phyloP scores from a whole-genome alignment of 768 basidiomycete species.

The Crucibulum laeve region DNA sequence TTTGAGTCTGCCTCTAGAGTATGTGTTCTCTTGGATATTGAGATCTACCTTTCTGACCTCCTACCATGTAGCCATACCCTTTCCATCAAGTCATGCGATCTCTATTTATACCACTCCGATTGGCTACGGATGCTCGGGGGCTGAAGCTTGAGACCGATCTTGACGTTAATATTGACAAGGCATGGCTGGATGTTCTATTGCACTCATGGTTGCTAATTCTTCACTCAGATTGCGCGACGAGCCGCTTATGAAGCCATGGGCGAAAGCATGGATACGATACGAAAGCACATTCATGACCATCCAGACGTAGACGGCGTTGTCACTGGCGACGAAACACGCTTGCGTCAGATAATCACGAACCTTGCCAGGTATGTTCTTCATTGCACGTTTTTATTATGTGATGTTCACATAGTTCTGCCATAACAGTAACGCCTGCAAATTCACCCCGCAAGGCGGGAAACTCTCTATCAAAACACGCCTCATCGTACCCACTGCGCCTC shows the following conservation, averaged over 20 bases:
- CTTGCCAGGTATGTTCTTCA: constrained; percentile 55
- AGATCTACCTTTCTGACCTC: constrained; percentile 5
- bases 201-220: neutral
- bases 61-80: constrained; percentile 49
- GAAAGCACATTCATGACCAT: constrained; percentile 34
- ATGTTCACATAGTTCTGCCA: neutral
- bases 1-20: constrained; percentile 69
- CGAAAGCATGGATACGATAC: constrained; percentile 35
- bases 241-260: constrained; percentile 61
- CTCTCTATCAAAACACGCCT: constrained; percentile 66
- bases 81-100: constrained; percentile 79
- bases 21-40: constrained; percentile 7
- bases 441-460: constrained; percentile 66
- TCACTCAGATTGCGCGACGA: constrained; percentile 47
- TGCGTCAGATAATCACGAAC: constrained; percentile 81
- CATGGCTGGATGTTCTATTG: constrained; percentile 18
- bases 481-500: constrained; percentile 38
- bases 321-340: constrained; percentile 77
- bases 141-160: constrained; percentile 66
- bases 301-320: constrained; percentile 63
- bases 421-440: constrained; percentile 73
- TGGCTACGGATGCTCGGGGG: constrained; percentile 64
- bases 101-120: constrained; percentile 61
- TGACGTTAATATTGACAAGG: constrained; percentile 63
- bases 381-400: neutral